Conservation (phyloP, 2,329 filamentous ascomycete genomes). For the Pyricularia grisea region DNA sequence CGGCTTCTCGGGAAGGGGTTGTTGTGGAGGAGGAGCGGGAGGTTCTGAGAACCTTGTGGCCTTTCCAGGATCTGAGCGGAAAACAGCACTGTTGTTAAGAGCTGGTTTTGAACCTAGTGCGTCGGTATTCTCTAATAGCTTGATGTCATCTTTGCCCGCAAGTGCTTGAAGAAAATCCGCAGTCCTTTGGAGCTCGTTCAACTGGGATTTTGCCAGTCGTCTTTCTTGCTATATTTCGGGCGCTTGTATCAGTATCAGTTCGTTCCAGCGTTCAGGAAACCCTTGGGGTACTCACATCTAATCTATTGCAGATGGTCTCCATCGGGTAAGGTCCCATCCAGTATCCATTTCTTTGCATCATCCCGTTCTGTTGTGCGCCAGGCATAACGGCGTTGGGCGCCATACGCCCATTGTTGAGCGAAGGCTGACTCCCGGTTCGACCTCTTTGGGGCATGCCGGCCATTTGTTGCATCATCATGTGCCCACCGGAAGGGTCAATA, state of each 20-base stretch:
- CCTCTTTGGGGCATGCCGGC: conserved; percentile 62
- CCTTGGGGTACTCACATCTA: conserved; percentile 55
- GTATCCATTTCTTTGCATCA: conserved; percentile 70
- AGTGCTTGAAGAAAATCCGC: conserved; percentile 72
- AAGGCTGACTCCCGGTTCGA: conserved; percentile 58
- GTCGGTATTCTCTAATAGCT: conserved; percentile 45
- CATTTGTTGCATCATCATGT: conserved; percentile 56
- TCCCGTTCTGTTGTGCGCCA: conserved; percentile 41
- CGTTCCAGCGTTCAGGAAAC: conserved; percentile 12
- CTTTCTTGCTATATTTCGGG: conserved; percentile 61
- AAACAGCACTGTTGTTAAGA: conserved; percentile 41
- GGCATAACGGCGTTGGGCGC: conserved; percentile 37
- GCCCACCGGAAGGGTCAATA: conserved; percentile 69
- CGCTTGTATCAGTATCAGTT: conserved; percentile 9
- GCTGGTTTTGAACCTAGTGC: conserved; percentile 36
- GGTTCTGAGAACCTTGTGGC: conserved; percentile 77
- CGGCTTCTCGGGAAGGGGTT: conserved; percentile 88
- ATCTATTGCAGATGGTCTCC: conserved; percentile 84
- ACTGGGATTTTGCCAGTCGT: conserved; percentile 79
- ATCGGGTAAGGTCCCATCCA: conserved; percentile 86
- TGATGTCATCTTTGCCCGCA: conserved; percentile 60
- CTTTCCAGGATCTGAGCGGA: conserved; percentile 61
- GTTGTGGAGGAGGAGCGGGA: conserved; percentile 85
- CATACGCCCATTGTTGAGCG: conserved; percentile 54
- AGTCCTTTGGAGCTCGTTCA: conserved; percentile 74